These are phyloP conservation scores for Abelmoschus esculentus DNA, from an alignment of 345 rosid genomes.

Conservation along the genomic window DNA sequence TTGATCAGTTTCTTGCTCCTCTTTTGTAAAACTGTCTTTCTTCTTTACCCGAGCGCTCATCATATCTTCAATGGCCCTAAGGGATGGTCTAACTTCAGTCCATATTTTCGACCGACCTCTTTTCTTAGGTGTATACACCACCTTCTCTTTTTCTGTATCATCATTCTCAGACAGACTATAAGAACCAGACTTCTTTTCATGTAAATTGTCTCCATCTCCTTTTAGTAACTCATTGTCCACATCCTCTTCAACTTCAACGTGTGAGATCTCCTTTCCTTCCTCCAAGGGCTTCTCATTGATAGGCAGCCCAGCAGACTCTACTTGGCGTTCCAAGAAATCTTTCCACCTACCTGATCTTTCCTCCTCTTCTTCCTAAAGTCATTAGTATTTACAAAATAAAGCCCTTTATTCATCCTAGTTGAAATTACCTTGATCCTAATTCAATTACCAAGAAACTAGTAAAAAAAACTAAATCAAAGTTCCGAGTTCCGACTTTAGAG, in stretches of 20 bases:
- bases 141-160: conserved; percentile 31
- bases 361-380: conserved; percentile 92
- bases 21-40: conserved; percentile 39
- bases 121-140: conserved; percentile 24
- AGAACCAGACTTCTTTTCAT: conserved; percentile 29
- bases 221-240: conserved; percentile 27
- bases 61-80: conserved; percentile 67
- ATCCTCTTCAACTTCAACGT: conserved; percentile 28
- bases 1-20: conserved; percentile 35
- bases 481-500: neutral
- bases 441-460: conserved; percentile 9
- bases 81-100: conserved; percentile 80
- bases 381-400: conserved; percentile 6
- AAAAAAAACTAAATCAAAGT: neutral
- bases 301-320: conserved; percentile 43
- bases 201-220: conserved; percentile 28
- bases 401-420: neutral
- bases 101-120: conserved; percentile 50
- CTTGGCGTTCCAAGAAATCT: conserved; percentile 64
- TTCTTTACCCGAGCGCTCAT: conserved; percentile 76
- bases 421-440: conserved; percentile 3
- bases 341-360: conserved; percentile 98
- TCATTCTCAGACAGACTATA: conserved; percentile 29
- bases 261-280: conserved; percentile 24
- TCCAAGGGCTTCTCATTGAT: conserved; percentile 30